phyloP scores from a whole-genome alignment of 228 moss, liverwort and hornwort genomes.

The Sphagnum magellanicum region DNA sequence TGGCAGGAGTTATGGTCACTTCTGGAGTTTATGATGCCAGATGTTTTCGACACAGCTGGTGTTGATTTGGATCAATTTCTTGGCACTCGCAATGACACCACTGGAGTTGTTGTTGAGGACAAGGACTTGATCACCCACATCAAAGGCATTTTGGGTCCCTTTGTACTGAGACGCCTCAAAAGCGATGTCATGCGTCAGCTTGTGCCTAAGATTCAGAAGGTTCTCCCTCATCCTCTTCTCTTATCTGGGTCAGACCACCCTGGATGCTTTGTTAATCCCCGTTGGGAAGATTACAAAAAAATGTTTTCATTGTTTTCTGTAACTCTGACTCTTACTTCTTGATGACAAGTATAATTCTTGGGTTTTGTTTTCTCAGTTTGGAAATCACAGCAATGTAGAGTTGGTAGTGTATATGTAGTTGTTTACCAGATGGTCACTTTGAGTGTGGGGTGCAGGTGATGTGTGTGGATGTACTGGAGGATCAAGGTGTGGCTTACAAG shows the following conservation, averaged over 20 bases:
- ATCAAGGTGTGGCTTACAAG: conserved; percentile 68
- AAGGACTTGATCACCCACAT: conserved; percentile 72
- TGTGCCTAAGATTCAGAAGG: conserved; percentile 83
- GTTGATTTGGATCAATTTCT: conserved; percentile 84
- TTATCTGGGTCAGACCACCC: too few relatives aligned
- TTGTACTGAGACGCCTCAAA: conserved; percentile 81
- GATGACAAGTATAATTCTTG: too few relatives aligned
- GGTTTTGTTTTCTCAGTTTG: too few relatives aligned
- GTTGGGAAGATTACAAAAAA: background rate
- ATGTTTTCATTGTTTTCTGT: too few relatives aligned
- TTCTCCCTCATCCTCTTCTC: conserved; percentile 6
- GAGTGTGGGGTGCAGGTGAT: conserved; percentile 44
- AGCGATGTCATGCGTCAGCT: conserved; percentile 98
- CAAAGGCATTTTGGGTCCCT: conserved; percentile 89
- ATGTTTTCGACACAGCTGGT: conserved; percentile 76
- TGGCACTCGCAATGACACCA: conserved; percentile 69
- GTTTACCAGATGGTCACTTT: too few relatives aligned
- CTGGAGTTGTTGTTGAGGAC: conserved; percentile 62
- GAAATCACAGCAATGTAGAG: too few relatives aligned
- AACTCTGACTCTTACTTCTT: too few relatives aligned
- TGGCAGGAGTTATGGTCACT: conserved; percentile 92
- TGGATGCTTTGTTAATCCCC: background rate
- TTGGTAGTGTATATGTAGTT: too few relatives aligned
- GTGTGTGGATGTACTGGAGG: conserved; percentile 62
- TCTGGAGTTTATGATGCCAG: conserved; percentile 90